Percentiles rank a stretch among this genome's conserved stretches.
These are phyloP conservation scores for Cynara cardunculus DNA, from an alignment of 129 eudicot species.

Conservation along the genomic window DNA sequence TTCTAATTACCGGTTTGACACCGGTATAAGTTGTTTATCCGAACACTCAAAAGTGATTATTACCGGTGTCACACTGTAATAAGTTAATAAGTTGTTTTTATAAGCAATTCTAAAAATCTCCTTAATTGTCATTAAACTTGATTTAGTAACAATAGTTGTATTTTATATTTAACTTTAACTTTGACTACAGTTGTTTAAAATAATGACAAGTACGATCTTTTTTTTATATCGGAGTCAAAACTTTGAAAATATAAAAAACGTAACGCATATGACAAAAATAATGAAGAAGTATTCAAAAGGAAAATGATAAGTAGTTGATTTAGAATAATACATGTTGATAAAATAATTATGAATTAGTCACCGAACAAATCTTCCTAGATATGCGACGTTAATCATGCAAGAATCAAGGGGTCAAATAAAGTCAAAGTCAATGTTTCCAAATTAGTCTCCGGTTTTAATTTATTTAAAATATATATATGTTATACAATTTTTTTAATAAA, in stretches of 20 bases:
- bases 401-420: constrained; percentile 6
- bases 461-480: no score
- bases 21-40: no score
- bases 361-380: constrained; percentile 14
- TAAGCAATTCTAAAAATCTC: no score
- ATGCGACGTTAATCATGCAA: constrained; percentile 24
- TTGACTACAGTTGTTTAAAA: not conserved
- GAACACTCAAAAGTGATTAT: no score
- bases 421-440: not conserved
- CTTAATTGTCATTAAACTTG: no score
- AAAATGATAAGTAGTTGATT: not conserved
- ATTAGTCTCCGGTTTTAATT: not conserved
- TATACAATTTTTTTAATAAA: no score
- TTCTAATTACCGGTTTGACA: no score
- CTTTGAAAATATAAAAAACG: not conserved
- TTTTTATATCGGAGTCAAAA: not conserved
- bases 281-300: not conserved
- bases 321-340: not conserved
- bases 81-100: no score
- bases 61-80: no score
- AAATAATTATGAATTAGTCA: not conserved
- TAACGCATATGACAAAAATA: no score
- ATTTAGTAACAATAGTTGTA: no score
- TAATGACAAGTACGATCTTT: not conserved
- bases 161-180: no score